Evolutionary conservation across 2,329 filamentous ascomycete genomes (phyloP).

Genomic region (Huntiella bhutanensis): DNA sequence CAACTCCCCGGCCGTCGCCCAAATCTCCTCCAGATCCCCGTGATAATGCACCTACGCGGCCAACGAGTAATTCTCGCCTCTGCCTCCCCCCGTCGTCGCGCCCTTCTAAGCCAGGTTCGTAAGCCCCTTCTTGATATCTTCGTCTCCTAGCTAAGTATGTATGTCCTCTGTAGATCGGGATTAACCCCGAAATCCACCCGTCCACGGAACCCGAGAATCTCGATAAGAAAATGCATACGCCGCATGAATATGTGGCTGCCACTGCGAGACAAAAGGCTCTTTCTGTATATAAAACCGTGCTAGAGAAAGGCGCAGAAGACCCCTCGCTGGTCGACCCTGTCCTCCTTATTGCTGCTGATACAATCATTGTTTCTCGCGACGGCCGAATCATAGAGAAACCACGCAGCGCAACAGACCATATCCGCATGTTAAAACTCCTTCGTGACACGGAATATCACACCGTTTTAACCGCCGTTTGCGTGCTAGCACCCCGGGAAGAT

Average conservation of each 20-base stretch:
- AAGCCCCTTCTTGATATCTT: constrained; percentile 6
- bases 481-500: constrained; percentile 66
- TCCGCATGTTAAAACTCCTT: constrained; percentile 64
- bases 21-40: constrained; percentile 58
- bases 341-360: constrained; percentile 79
- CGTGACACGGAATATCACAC: constrained; percentile 61
- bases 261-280: constrained; percentile 74
- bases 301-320: constrained; percentile 24
- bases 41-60: constrained; percentile 54
- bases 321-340: constrained; percentile 44
- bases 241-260: constrained; percentile 77
- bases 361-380: constrained; percentile 58
- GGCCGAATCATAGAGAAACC: constrained; percentile 86
- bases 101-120: constrained; percentile 53
- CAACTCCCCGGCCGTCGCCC: constrained; percentile 27
- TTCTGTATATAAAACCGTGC: constrained; percentile 39
- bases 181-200: constrained; percentile 71
- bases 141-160: too few species aligned
- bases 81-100: constrained; percentile 65
- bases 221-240: constrained; percentile 51
- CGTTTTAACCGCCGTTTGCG: constrained; percentile 70
- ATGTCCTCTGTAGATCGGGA: constrained; percentile 41
- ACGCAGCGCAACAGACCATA: constrained; percentile 58
- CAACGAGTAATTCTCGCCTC: constrained; percentile 82
- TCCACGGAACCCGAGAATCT: constrained; percentile 74